These are phyloP conservation scores for Lumnitzera racemosa DNA, from an alignment of 345 rosid genomes.

Conservation along the genomic window DNA sequence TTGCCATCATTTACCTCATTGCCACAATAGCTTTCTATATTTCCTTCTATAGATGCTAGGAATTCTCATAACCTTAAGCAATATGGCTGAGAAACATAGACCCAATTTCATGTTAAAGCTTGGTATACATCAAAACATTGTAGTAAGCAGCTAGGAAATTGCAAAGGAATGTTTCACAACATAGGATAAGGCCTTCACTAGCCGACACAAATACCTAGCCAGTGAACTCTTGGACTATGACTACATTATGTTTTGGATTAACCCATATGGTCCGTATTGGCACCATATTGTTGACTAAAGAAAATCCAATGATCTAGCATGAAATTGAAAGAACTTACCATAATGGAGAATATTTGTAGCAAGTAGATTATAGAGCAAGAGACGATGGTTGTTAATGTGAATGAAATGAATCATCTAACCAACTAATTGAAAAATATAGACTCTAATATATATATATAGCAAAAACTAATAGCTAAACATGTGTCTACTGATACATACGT, in stretches of 20 bases:
- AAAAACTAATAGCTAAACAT: no score
- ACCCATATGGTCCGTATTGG: slow-evolving; percentile 54
- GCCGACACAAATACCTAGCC: slow-evolving; percentile 43
- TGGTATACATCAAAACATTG: slow-evolving; percentile 30
- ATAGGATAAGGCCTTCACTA: slow-evolving; percentile 50
- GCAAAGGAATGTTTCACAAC: slow-evolving; percentile 55
- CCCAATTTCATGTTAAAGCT: slow-evolving; percentile 38
- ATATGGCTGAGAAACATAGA: slow-evolving; percentile 43
- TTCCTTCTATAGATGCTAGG: neutral
- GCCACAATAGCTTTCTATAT: neutral
- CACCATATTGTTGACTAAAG: no score
- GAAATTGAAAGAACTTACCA: no score
- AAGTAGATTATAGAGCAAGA: no score
- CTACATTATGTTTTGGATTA: slow-evolving; percentile 54
- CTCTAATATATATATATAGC: no score
- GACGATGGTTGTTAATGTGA: no score
- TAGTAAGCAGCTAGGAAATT: slow-evolving; percentile 34
- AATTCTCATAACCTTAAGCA: slow-evolving; percentile 18
- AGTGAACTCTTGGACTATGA: slow-evolving; percentile 56
- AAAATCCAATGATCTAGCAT: no score
- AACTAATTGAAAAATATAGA: no score
- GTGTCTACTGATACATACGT: no score
- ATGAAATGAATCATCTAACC: no score
- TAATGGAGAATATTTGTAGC: no score
- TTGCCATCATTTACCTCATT: slow-evolving; percentile 1